Conservation (phyloP, 805 yeast species). For the Monosporozyma siamensis region DNA sequence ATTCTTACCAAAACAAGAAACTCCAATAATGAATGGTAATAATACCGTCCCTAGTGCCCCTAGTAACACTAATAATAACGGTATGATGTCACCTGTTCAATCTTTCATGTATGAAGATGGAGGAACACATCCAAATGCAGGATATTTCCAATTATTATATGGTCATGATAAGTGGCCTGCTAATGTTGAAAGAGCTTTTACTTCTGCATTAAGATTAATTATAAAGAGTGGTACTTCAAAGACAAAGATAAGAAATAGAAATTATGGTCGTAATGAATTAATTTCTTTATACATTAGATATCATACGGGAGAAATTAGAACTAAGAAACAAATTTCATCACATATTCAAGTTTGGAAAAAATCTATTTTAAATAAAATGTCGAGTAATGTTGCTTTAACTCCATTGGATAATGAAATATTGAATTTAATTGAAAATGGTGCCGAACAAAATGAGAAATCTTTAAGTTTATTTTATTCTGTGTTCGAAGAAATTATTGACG, state of each 20-base stretch:
- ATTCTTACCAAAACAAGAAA: neutral
- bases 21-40: neutral
- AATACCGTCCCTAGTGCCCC: neutral
- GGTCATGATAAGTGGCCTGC: slow-evolving; percentile 60
- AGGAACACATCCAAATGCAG: neutral
- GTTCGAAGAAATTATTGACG: slow-evolving; percentile 22
- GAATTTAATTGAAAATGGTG: slow-evolving; percentile 28
- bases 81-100: neutral
- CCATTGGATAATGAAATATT: slow-evolving; percentile 23
- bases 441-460: slow-evolving; percentile 22
- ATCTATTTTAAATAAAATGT: slow-evolving; percentile 24
- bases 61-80: neutral
- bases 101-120: neutral
- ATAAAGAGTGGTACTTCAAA: slow-evolving; percentile 86
- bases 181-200: slow-evolving; percentile 84
- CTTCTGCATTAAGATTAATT: slow-evolving; percentile 71
- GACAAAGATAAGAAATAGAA: slow-evolving; percentile 72
- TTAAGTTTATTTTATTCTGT: slow-evolving; percentile 18
- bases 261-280: slow-evolving; percentile 92
- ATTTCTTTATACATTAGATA: slow-evolving; percentile 74
- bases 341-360: slow-evolving; percentile 96
- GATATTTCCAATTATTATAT: slow-evolving; percentile 8
- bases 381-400: slow-evolving; percentile 17
- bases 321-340: slow-evolving; percentile 87
- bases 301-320: slow-evolving; percentile 70